Base-by-base conservation (phyloP, 2,329 filamentous ascomycete genomes). In the Aspergillus melleus region DNA sequence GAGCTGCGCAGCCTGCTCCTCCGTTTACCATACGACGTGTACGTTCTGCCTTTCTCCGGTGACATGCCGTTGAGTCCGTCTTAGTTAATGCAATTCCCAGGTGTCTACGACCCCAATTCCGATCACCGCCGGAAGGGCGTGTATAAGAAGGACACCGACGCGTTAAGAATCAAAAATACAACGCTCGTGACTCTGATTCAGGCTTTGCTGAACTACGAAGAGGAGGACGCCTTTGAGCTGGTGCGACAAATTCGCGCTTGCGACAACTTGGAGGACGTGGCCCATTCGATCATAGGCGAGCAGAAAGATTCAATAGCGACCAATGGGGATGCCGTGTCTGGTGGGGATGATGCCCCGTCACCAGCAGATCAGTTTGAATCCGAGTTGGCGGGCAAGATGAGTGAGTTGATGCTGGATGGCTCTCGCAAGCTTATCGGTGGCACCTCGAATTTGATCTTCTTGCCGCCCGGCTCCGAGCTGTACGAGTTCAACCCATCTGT, bases 81-180 rank as follows among this genome's bases (percentile, higher is more conserved):
- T 16, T 36, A 29, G 36, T 59, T 72, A 59, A 69, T 62, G 29
- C 55, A 61, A 24, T 62, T 69, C 24, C 87, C 90, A 78, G 97
- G 95, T 75, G 84, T 97, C 65, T 98, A 98, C 81, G 94, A 98
- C 72, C 94, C 93, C 3, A 96, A 93, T 72, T 96, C 93, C 60
- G 95, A 99, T 75, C 93, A 97, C 75, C 90, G 95, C 53, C 89
- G 95, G 54, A 98, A 98, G 75, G 95, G 95, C 61, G 95, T 98
- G 52, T 98, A 98, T 76, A 93, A 94, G 71, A 92, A 96, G 77
- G 95, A 96, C 75, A 87, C 90, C 24, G 93, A 96, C 75, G 91
- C 86, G 71, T 84, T 94, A 74, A 96, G 96, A 78, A 93, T 92
- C 22, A 88, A 88, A 63, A 92, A 89, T 70, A 91, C 91, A 39